A percentile compares a stretch with the other conserved stretches of the same genome.
Evolutionary conservation across 257 asterid species (phyloP).

Genomic region (Salvia splendens): DNA sequence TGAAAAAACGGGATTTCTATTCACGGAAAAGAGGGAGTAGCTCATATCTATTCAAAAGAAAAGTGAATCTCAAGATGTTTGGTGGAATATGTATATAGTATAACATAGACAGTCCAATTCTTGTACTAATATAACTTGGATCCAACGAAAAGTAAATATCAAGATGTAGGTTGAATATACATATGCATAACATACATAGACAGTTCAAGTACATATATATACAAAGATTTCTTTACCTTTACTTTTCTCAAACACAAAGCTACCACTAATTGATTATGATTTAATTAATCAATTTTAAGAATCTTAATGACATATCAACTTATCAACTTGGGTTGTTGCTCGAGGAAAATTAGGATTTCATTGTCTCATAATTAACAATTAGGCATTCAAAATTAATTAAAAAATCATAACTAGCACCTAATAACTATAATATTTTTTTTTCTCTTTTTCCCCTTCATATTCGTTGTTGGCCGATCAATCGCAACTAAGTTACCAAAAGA

Average conservation of each 20-base stretch:
- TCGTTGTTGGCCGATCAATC: too few species aligned
- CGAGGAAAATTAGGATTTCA: slow-evolving; percentile 30
- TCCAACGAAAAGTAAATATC: slow-evolving; percentile 39
- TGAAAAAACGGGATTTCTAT: too few species aligned
- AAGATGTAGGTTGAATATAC: slow-evolving; percentile 18
- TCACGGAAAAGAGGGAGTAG: too few species aligned
- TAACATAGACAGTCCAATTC: not conserved
- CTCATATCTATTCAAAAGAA: too few species aligned
- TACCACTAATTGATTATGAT: slow-evolving; percentile 41
- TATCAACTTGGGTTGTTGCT: slow-evolving; percentile 39
- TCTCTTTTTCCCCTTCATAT: too few species aligned
- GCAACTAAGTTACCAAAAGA: too few species aligned
- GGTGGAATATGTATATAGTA: not conserved
- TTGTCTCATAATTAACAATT: not conserved
- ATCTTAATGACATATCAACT: slow-evolving; percentile 46
- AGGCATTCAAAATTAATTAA: not conserved
- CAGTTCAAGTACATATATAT: not conserved
- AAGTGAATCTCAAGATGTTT: too few species aligned
- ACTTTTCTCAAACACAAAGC: slow-evolving; percentile 66
- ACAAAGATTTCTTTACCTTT: slow-evolving; percentile 46
- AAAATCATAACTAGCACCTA: not conserved
- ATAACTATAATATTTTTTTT: not conserved
- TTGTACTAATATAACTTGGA: slow-evolving; percentile 48
- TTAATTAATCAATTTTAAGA: slow-evolving; percentile 42
- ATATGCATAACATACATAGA: not conserved